phyloP scores from a whole-genome alignment of 495 filamentous ascomycete species.

The Oleoguttula mirabilis region DNA sequence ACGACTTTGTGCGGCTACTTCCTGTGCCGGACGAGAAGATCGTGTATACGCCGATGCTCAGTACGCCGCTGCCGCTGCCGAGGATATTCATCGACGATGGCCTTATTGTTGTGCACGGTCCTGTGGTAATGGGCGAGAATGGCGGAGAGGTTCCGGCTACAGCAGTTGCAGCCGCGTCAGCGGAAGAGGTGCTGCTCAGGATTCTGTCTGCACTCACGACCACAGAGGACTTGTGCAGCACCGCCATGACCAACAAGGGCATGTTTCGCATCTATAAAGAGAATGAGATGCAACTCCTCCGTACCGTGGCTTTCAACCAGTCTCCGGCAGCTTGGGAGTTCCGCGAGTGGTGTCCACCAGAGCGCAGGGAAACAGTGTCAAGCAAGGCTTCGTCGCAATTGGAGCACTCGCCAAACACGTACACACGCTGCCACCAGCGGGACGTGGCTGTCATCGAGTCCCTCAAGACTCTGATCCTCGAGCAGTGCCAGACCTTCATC shows the following conservation, averaged over 20 bases:
- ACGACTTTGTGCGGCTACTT: too few relatives aligned
- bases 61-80: background rate
- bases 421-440: conserved; percentile 43
- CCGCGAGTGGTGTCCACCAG: conserved; percentile 50
- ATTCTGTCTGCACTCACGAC: conserved; percentile 41
- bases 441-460: conserved; percentile 48
- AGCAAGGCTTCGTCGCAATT: conserved; percentile 40
- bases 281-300: conserved; percentile 46
- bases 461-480: conserved; percentile 48
- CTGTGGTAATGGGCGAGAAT: background rate
- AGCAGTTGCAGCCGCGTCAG: conserved; percentile 24
- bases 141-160: background rate
- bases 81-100: conserved; percentile 12
- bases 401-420: conserved; percentile 46
- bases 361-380: conserved; percentile 33
- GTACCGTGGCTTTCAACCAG: conserved; percentile 41
- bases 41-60: background rate
- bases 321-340: conserved; percentile 56
- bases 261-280: conserved; percentile 52
- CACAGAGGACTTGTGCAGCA: conserved; percentile 47
- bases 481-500: conserved; percentile 46
- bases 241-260: conserved; percentile 42
- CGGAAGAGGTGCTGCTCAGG: conserved; percentile 38
- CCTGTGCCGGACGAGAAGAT: too few relatives aligned
- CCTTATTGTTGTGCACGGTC: conserved; percentile 11